phyloP scores from a whole-genome alignment of 441 rosid genomes.

The Metrosideros polymorpha region DNA sequence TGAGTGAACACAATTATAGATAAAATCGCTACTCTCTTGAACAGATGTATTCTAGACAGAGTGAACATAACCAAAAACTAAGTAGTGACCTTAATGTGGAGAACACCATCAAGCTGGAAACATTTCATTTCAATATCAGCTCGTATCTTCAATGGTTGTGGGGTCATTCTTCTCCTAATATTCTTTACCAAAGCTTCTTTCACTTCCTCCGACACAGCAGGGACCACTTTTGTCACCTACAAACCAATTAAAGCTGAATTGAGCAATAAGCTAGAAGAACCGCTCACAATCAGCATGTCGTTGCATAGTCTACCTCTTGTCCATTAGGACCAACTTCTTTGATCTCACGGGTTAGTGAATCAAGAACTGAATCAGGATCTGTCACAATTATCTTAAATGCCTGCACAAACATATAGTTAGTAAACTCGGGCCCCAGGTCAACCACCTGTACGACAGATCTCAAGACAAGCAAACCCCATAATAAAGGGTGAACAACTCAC shows the following conservation, averaged over 20 bases:
- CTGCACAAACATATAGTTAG: slow-evolving; percentile 25
- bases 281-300: not conserved
- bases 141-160: slow-evolving; percentile 87
- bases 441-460: not conserved
- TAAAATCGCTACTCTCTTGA: not conserved
- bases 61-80: not conserved
- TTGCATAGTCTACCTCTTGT: slow-evolving; percentile 46
- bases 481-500: slow-evolving; percentile 22
- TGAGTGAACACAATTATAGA: not conserved
- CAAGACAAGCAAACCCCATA: not conserved
- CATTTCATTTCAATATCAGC: slow-evolving; percentile 97
- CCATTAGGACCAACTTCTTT: slow-evolving; percentile 85
- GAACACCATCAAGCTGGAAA: slow-evolving; percentile 95
- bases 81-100: slow-evolving; percentile 74
- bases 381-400: slow-evolving; percentile 86
- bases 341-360: slow-evolving; percentile 67
- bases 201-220: slow-evolving; percentile 82
- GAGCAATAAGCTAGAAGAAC: not conserved
- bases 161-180: slow-evolving; percentile 95
- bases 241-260: not conserved
- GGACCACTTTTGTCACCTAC: slow-evolving; percentile 67
- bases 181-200: slow-evolving; percentile 79
- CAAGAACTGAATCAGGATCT: slow-evolving; percentile 86
- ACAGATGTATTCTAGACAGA: not conserved
- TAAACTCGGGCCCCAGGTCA: not conserved